Evolutionary conservation across 2,329 filamentous ascomycete species (phyloP).

Genomic region (Tricladium varicosporioides): DNA sequence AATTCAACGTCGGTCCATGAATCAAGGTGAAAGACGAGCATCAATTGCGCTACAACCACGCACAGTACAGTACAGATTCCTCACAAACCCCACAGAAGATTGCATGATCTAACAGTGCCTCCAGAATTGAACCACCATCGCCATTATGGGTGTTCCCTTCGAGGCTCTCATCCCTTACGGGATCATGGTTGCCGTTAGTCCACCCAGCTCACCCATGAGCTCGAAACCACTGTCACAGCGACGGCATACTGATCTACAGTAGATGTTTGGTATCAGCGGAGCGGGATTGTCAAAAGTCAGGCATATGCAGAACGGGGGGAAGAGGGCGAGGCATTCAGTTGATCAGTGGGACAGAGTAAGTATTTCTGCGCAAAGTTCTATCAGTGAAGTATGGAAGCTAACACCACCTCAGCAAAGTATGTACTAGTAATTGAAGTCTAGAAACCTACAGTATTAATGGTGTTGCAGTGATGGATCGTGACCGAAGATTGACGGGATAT

Average conservation of each 20-base stretch:
- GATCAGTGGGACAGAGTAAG: conserved; percentile 42
- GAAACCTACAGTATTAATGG: conserved; percentile 16
- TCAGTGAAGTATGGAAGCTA: conserved; percentile 20
- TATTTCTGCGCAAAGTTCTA: not conserved
- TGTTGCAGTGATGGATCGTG: conserved; percentile 41
- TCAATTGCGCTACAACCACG: conserved; percentile 25
- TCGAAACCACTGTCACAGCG: not conserved
- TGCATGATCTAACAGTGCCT: conserved; percentile 10
- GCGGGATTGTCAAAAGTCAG: conserved; percentile 38
- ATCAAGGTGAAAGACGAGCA: conserved; percentile 6
- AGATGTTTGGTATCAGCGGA: conserved; percentile 42
- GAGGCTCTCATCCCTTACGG: conserved; percentile 41
- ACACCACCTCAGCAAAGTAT: conserved; percentile 36
- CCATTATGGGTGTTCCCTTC: conserved; percentile 41
- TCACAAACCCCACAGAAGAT: not conserved
- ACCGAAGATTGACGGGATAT: conserved; percentile 39
- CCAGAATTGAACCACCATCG: conserved; percentile 23
- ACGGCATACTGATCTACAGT: conserved; percentile 19
- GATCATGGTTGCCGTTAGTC: conserved; percentile 39
- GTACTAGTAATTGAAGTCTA: not conserved
- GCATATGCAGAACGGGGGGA: conserved; percentile 39
- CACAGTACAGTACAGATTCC: conserved; percentile 17
- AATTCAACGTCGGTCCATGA: conserved; percentile 23
- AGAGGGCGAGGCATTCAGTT: conserved; percentile 38
- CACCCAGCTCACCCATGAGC: not conserved